Percentiles rank a stretch among this genome's conserved stretches.
Evolutionary conservation across 177 flowering plant species (phyloP).

Genomic region (Vitis hybrid): DNA sequence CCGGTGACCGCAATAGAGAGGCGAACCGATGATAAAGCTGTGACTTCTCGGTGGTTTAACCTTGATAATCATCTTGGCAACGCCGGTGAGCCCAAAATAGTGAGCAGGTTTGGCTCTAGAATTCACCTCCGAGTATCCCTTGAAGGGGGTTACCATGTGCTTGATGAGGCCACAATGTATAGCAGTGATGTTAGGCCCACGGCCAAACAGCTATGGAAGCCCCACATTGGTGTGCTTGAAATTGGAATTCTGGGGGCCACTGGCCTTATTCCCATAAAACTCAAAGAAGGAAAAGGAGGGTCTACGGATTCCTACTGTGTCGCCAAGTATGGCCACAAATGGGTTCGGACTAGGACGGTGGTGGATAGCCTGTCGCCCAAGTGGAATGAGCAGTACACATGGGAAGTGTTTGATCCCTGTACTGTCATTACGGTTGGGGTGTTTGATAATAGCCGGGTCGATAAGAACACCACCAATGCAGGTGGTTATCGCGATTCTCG

Average conservation of each 20-base stretch:
- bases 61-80: conserved; percentile 31
- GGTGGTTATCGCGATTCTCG: conserved; percentile 37
- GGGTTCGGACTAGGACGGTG: conserved; percentile 69
- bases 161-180: conserved; percentile 61
- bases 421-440: conserved; percentile 68
- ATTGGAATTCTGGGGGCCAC: conserved; percentile 65
- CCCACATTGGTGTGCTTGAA: conserved; percentile 67
- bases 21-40: conserved; percentile 46
- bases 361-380: conserved; percentile 51
- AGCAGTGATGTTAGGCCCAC: conserved; percentile 69
- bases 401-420: conserved; percentile 76
- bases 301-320: conserved; percentile 61
- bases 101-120: conserved; percentile 42
- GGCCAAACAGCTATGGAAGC: conserved; percentile 64
- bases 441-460: conserved; percentile 50
- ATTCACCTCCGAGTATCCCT: conserved; percentile 53
- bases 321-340: conserved; percentile 68
- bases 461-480: conserved; percentile 22
- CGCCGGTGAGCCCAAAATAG: conserved; percentile 19
- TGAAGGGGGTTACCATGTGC: conserved; percentile 78
- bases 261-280: conserved; percentile 57
- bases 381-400: conserved; percentile 80
- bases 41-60: conserved; percentile 54
- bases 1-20: conserved; percentile 43
- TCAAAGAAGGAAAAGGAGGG: conserved; percentile 56